Percentiles rank a stretch among this genome's conserved stretches.
Conservation (phyloP, 129 eudicot genomes). For the Artemisia argyi region DNA sequence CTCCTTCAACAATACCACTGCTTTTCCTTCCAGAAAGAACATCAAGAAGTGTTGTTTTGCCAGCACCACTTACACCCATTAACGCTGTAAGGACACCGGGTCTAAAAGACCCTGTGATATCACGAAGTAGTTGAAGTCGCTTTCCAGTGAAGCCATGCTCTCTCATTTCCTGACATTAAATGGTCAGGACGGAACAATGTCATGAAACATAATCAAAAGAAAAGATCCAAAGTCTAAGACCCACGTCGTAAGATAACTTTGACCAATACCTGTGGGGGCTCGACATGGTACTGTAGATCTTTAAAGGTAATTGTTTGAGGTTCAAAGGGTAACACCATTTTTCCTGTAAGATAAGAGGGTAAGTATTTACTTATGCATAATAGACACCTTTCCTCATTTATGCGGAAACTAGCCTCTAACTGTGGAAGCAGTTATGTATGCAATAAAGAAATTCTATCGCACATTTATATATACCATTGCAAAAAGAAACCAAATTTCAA, state of each 20-base stretch:
- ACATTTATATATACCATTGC: no score
- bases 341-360: slow-evolving; percentile 43
- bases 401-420: background rate
- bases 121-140: slow-evolving; percentile 63
- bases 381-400: background rate
- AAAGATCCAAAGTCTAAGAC: no score
- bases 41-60: slow-evolving; percentile 90
- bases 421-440: no score
- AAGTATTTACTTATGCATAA: background rate
- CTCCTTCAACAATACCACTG: slow-evolving; percentile 62
- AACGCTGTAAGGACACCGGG: slow-evolving; percentile 89
- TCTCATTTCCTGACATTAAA: slow-evolving; percentile 59
- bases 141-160: slow-evolving; percentile 58
- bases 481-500: background rate
- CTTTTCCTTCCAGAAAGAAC: slow-evolving; percentile 90
- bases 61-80: slow-evolving; percentile 94
- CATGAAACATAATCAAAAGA: no score
- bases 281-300: slow-evolving; percentile 72
- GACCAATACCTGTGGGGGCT: slow-evolving; percentile 56
- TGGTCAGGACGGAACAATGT: background rate
- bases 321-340: slow-evolving; percentile 68
- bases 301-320: slow-evolving; percentile 63
- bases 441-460: no score
- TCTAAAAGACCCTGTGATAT: slow-evolving; percentile 66
- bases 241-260: no score